These are phyloP conservation scores for Claviceps purpurea DNA, from an alignment of 2,329 filamentous ascomycete species.

Conservation along the genomic window DNA sequence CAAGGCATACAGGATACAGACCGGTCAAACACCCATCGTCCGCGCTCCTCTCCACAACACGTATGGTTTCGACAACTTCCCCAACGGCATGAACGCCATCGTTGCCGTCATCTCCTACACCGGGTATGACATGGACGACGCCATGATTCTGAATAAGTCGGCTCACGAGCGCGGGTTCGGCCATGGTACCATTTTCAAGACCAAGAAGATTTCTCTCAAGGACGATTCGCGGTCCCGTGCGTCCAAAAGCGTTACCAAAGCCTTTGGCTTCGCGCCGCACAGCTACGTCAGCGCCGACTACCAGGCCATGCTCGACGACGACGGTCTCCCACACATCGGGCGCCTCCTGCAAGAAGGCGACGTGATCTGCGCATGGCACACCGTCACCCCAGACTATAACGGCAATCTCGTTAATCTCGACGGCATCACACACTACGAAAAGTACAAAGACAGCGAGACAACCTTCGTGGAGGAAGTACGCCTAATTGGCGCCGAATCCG, in stretches of 20 bases:
- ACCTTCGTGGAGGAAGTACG: conserved; percentile 90
- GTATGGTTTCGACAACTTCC: conserved; percentile 96
- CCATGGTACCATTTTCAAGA: conserved; percentile 95
- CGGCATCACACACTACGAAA: conserved; percentile 72
- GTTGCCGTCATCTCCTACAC: conserved; percentile 98
- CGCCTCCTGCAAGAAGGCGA: conserved; percentile 67
- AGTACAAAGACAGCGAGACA: conserved; percentile 84
- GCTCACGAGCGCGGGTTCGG: conserved; percentile 92
- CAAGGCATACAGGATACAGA: conserved; percentile 90
- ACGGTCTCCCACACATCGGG: conserved; percentile 75
- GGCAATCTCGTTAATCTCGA: conserved; percentile 76
- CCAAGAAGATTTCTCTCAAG: conserved; percentile 77
- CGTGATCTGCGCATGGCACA: conserved; percentile 80
- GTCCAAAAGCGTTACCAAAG: conserved; percentile 57
- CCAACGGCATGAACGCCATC: conserved; percentile 87
- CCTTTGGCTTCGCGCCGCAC: conserved; percentile 83
- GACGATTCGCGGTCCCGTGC: conserved; percentile 60
- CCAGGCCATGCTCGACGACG: conserved; percentile 65
- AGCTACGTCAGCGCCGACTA: conserved; percentile 57
- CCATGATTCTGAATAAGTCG: conserved; percentile 98
- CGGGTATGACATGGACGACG: conserved; percentile 99
- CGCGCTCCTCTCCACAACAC: conserved; percentile 86
- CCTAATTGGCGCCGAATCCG: conserved; percentile 73
- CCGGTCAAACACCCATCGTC: conserved; percentile 89
- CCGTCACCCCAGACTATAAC: conserved; percentile 65